These are phyloP conservation scores for Glycine tomentella DNA, from an alignment of 306 rosid species.

Conservation along the genomic window DNA sequence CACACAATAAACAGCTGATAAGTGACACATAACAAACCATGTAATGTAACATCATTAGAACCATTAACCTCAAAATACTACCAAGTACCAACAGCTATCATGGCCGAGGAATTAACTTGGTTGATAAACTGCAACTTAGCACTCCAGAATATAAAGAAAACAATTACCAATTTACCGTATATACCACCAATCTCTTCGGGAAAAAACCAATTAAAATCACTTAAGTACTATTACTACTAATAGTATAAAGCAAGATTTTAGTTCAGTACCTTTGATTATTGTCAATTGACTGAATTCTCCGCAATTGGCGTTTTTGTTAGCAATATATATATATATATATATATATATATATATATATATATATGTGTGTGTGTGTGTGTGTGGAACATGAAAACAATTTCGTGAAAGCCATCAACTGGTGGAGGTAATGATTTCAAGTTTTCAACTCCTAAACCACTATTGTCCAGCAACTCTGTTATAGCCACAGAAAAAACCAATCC, in stretches of 20 bases:
- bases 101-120: background rate
- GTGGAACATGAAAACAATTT: background rate
- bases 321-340: too few species aligned
- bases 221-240: background rate
- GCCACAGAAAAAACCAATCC: constrained; percentile 1
- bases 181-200: background rate
- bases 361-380: background rate
- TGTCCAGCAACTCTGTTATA: background rate
- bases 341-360: too few species aligned
- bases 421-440: too few species aligned
- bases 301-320: background rate
- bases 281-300: background rate
- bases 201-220: background rate
- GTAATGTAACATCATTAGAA: background rate
- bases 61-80: constrained; percentile 10
- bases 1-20: background rate
- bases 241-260: background rate
- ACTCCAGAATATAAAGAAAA: background rate
- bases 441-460: too few species aligned
- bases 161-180: background rate
- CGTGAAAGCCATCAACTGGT: background rate
- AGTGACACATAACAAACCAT: background rate
- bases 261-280: background rate
- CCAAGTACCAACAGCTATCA: background rate
- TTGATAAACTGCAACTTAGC: background rate